These are phyloP conservation scores for Pleurotus salmoneostramineus DNA, from an alignment of 768 basidiomycete species.

Conservation along the genomic window DNA sequence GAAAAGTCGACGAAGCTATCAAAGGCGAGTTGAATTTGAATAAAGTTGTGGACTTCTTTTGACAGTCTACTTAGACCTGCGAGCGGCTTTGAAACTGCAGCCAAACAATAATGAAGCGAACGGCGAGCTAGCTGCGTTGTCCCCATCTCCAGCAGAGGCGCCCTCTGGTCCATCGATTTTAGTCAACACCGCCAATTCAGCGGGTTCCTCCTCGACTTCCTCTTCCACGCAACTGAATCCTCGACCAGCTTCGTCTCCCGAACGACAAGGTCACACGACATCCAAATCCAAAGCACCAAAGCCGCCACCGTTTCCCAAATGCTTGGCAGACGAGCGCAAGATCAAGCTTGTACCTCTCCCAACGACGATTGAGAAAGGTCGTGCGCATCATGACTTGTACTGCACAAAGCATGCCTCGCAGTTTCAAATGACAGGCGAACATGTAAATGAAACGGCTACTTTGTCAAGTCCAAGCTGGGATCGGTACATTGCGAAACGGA, in stretches of 20 bases:
- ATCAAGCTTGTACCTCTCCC: slow-evolving; percentile 50
- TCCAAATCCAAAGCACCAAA: slow-evolving; percentile 33
- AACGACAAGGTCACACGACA: slow-evolving; percentile 32
- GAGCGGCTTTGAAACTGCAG: slow-evolving; percentile 56
- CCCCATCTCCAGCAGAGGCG: slow-evolving; percentile 15
- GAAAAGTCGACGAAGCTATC: slow-evolving; percentile 51
- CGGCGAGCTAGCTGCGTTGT: slow-evolving; percentile 44
- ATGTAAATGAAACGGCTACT: slow-evolving; percentile 36
- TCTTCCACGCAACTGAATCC: slow-evolving; percentile 9
- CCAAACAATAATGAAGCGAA: slow-evolving; percentile 62
- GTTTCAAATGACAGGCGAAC: slow-evolving; percentile 18
- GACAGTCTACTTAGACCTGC: slow-evolving; percentile 42
- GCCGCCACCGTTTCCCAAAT: slow-evolving; percentile 49
- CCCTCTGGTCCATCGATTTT: slow-evolving; percentile 17
- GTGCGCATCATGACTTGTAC: slow-evolving; percentile 15
- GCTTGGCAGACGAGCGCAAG: slow-evolving; percentile 45
- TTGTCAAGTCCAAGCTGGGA: slow-evolving; percentile 63
- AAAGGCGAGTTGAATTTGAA: slow-evolving; percentile 35
- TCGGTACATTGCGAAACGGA: slow-evolving; percentile 49
- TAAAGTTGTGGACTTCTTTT: background rate
- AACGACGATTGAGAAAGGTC: slow-evolving; percentile 26
- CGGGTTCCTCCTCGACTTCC: slow-evolving; percentile 14
- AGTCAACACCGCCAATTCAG: background rate
- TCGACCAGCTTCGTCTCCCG: slow-evolving; percentile 9
- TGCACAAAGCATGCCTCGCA: slow-evolving; percentile 25